Evolutionary conservation across 352 stramenopile genomes (phyloP).

Genomic region (Discostella stelligera): DNA sequence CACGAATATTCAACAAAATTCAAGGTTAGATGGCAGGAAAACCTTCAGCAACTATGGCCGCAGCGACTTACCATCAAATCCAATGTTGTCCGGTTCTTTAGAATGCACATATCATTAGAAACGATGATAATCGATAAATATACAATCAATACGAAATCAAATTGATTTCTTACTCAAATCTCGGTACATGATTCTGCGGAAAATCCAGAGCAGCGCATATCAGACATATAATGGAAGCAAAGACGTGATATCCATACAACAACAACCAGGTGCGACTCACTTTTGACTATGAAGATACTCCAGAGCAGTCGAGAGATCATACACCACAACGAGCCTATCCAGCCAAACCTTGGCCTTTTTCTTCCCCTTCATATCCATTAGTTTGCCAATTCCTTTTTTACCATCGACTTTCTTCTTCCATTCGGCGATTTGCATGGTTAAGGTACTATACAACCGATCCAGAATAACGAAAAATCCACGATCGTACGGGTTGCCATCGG

Average conservation of each 20-base stretch:
- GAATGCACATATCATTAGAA: constrained; percentile 9
- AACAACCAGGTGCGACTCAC: constrained; percentile 43
- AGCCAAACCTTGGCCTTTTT: constrained; percentile 65
- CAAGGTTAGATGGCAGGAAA: not conserved
- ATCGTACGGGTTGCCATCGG: constrained; percentile 40
- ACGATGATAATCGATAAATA: constrained; percentile 7
- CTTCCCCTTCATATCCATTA: constrained; percentile 68
- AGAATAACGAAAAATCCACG: constrained; percentile 72
- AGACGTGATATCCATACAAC: constrained; percentile 5
- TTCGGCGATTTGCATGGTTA: constrained; percentile 60
- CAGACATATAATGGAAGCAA: not conserved
- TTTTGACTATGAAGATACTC: constrained; percentile 74
- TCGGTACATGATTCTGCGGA: constrained; percentile 75
- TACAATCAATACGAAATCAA: not conserved
- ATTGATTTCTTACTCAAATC: constrained; percentile 65
- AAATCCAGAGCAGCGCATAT: not conserved
- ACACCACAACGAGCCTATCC: constrained; percentile 68
- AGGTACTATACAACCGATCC: constrained; percentile 76
- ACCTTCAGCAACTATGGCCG: no score
- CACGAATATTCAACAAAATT: not conserved
- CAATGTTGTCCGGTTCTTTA: constrained; percentile 73
- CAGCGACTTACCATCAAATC: constrained; percentile 43
- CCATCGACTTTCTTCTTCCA: constrained; percentile 59
- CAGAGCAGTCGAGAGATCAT: constrained; percentile 76
- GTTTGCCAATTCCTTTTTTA: constrained; percentile 44